Evolutionary conservation across 225 moss, liverwort and hornwort genomes (phyloP).

Genomic region (Antitrichia curtipendula): DNA sequence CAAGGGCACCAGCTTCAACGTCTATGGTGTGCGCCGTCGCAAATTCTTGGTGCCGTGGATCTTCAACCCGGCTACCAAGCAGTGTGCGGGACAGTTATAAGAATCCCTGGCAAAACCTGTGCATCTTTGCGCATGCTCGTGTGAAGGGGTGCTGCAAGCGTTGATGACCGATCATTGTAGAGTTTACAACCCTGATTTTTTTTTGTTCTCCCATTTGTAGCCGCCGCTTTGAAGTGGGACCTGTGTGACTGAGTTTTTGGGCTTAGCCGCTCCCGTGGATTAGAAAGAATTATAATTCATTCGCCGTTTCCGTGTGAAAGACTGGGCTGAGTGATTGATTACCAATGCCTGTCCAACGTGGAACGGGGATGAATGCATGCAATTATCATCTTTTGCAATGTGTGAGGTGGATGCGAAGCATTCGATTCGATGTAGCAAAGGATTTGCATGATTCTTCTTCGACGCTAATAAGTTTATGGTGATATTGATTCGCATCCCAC

Average conservation of each 20-base stretch:
- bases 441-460: not conserved
- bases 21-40: constrained; percentile 7
- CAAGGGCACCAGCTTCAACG: constrained; percentile 27
- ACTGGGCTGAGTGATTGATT: not conserved
- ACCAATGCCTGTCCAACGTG: not conserved
- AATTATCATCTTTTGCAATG: not conserved
- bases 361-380: not conserved
- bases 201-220: not conserved
- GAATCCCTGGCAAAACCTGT: not conserved
- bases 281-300: not conserved
- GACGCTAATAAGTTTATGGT: not conserved
- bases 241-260: not conserved
- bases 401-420: constrained; percentile 2
- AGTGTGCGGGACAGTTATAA: constrained; percentile 13
- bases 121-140: not conserved
- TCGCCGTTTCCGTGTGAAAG: not conserved
- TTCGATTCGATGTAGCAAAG: not conserved
- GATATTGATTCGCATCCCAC: not conserved
- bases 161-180: not conserved
- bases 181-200: not conserved
- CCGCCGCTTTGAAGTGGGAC: not conserved
- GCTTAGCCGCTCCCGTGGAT: not conserved
- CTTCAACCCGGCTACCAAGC: constrained; percentile 7
- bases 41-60: constrained; percentile 29
- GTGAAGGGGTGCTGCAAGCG: not conserved